phyloP scores from a whole-genome alignment of 208 protist genomes.

The Acanthamoeba healyi region DNA sequence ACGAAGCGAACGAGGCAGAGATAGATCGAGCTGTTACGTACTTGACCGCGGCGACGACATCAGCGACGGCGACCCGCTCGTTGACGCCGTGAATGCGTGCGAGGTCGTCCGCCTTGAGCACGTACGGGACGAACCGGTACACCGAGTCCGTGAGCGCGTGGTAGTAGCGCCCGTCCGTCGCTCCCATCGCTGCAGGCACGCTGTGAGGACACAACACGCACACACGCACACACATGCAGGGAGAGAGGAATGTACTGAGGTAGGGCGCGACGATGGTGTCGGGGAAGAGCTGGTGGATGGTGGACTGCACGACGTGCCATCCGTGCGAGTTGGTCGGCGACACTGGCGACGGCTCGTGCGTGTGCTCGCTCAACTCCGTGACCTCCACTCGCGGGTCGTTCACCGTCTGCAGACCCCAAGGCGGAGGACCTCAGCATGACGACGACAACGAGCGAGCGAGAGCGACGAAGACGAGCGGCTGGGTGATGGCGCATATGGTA shows the following conservation, averaged over 20 bases:
- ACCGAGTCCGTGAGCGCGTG: slow-evolving; percentile 57
- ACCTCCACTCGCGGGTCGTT: slow-evolving; percentile 70
- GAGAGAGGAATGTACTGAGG: not conserved
- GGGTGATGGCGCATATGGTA: too few relatives aligned
- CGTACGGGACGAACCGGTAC: slow-evolving; percentile 65
- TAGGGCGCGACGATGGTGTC: slow-evolving; percentile 42
- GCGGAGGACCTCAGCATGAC: too few relatives aligned
- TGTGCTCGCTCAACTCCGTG: not conserved
- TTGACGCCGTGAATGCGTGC: slow-evolving; percentile 75
- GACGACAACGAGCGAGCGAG: too few relatives aligned
- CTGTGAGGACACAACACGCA: not conserved
- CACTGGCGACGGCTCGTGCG: slow-evolving; percentile 65
- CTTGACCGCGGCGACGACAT: not conserved
- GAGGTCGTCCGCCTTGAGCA: not conserved
- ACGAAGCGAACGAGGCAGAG: not conserved
- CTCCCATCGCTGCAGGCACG: slow-evolving; percentile 58
- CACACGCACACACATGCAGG: not conserved
- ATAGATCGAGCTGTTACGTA: too few relatives aligned
- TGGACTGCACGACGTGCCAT: not conserved
- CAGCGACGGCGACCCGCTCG: slow-evolving; percentile 36
- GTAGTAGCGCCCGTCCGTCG: slow-evolving; percentile 75
- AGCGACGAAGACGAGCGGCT: too few relatives aligned
- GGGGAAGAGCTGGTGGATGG: slow-evolving; percentile 25
- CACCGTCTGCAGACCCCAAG: not conserved
- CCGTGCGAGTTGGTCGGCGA: not conserved